Evolutionary conservation across 2,329 filamentous ascomycete genomes (phyloP).

Genomic region (Aspergillus neoniger): DNA sequence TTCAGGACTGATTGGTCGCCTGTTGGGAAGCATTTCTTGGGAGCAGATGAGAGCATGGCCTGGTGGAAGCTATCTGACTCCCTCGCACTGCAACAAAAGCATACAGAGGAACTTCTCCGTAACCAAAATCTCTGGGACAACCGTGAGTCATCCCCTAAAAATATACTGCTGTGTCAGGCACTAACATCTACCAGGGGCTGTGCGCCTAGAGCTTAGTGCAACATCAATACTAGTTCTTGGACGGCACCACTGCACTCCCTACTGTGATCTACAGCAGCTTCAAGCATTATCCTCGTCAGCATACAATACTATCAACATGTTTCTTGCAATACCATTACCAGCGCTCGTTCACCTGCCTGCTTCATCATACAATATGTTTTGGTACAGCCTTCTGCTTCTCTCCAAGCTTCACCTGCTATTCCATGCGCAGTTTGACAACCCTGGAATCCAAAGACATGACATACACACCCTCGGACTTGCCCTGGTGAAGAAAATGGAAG

Average conservation of each 20-base stretch:
- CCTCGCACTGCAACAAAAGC: not conserved
- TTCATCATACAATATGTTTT: conserved; percentile 2
- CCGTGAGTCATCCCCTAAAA: not conserved
- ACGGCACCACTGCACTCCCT: not conserved
- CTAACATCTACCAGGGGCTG: conserved; percentile 1
- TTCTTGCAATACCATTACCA: conserved; percentile 1
- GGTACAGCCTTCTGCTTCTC: conserved; percentile 10
- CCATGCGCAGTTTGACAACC: not conserved
- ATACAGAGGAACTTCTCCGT: conserved; percentile 1
- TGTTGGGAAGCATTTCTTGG: not conserved
- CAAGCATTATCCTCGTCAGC: not conserved
- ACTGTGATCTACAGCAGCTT: not conserved
- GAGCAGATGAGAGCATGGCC: not conserved
- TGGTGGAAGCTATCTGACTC: not conserved
- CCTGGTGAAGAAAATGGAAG: conserved; percentile 4
- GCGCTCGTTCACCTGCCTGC: not conserved
- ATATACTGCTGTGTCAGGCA: not conserved
- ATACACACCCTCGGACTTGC: conserved; percentile 3
- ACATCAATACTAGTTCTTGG: conserved; percentile 2
- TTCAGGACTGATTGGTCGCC: too few relatives aligned
- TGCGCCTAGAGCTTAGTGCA: conserved; percentile 7
- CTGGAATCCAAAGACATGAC: not conserved
- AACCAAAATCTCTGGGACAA: not conserved
- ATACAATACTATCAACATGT: not conserved
- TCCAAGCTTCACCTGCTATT: conserved; percentile 9